phyloP scores from a whole-genome alignment of 768 basidiomycete genomes.

The Scleroderma citrinum region DNA sequence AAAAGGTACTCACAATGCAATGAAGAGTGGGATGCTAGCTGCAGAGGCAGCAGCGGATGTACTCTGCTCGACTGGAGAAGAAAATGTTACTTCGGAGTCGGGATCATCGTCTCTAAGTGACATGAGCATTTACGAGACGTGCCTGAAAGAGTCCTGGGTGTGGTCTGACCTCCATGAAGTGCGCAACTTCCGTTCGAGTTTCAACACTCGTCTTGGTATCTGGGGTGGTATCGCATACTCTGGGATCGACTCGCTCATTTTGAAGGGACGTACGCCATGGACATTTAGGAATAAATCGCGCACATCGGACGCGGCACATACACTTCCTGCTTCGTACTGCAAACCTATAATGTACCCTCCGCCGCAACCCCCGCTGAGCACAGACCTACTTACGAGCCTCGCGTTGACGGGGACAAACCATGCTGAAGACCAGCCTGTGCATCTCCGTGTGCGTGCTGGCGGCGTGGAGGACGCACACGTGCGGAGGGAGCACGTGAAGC shows the following conservation, averaged over 20 bases:
- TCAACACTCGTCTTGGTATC: constrained; percentile 72
- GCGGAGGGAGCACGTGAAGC: constrained; percentile 60
- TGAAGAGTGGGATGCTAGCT: constrained; percentile 98
- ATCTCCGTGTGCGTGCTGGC: constrained; percentile 61
- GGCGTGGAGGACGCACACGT: constrained; percentile 36
- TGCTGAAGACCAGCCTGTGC: constrained; percentile 92
- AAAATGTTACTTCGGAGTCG: neutral
- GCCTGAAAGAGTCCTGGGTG: constrained; percentile 76
- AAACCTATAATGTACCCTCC: constrained; percentile 81
- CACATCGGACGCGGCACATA: constrained; percentile 61
- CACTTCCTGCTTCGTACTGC: constrained; percentile 57
- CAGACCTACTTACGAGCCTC: constrained; percentile 88
- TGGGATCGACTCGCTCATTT: constrained; percentile 78
- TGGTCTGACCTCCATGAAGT: constrained; percentile 84
- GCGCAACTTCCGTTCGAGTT: constrained; percentile 86
- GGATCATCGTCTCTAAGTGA: constrained; percentile 33
- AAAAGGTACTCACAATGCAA: constrained; percentile 97
- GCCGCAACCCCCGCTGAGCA: constrained; percentile 85
- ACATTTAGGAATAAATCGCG: constrained; percentile 68
- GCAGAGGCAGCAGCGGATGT: constrained; percentile 80
- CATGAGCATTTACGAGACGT: constrained; percentile 67
- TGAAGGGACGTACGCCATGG: constrained; percentile 87
- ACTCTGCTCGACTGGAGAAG: constrained; percentile 29
- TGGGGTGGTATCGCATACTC: constrained; percentile 88
- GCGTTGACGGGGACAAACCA: constrained; percentile 92